Conservation (phyloP, 2,329 filamentous ascomycete genomes). For the Alternaria consortialis region DNA sequence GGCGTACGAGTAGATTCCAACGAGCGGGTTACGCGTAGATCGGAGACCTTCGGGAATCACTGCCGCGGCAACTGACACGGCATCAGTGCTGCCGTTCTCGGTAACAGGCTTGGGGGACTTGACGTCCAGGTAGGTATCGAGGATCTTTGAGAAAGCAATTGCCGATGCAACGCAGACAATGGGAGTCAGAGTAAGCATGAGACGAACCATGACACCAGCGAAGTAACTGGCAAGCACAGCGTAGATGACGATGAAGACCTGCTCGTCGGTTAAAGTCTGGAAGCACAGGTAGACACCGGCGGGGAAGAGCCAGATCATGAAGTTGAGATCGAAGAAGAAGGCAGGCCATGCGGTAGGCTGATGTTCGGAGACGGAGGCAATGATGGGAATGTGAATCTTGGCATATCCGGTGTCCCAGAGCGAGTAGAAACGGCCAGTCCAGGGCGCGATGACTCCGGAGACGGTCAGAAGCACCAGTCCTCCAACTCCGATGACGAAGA, state of each 20-base stretch:
- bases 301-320: constrained; percentile 99
- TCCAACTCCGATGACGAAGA: constrained; percentile 76
- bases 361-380: constrained; percentile 99
- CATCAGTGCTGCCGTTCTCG: constrained; percentile 48
- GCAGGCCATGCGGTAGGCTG: constrained; percentile 98
- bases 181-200: constrained; percentile 97
- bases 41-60: constrained; percentile 67
- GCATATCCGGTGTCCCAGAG: constrained; percentile 98
- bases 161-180: constrained; percentile 95
- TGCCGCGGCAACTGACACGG: constrained; percentile 58
- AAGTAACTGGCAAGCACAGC: constrained; percentile 98
- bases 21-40: constrained; percentile 73
- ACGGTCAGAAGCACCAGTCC: constrained; percentile 86
- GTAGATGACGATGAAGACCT: constrained; percentile 98
- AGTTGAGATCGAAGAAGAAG: constrained; percentile 98
- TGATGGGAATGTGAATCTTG: constrained; percentile 99
- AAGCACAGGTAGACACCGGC: constrained; percentile 99
- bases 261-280: constrained; percentile 90
- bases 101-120: constrained; percentile 66
- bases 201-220: constrained; percentile 97
- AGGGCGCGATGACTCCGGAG: constrained; percentile 91
- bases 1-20: constrained; percentile 83
- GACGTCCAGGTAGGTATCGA: constrained; percentile 82
- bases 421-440: constrained; percentile 98
- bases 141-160: constrained; percentile 83